Base-by-base conservation (phyloP, 2,329 filamentous ascomycete genomes). In the Ascomycota sp. region DNA sequence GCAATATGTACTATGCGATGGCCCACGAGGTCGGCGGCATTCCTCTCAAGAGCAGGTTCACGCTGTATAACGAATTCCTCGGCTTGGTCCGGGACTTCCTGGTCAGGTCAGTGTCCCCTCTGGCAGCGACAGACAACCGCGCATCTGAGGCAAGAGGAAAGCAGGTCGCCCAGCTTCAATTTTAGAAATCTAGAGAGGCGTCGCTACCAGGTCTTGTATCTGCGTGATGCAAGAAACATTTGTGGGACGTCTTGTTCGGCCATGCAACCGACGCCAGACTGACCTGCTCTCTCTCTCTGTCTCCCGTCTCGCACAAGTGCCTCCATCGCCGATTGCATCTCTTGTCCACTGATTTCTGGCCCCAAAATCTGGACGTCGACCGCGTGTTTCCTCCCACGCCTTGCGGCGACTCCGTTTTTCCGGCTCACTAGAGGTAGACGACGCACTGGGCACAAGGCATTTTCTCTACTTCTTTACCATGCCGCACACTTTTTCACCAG, bases 381-480 rank as follows among this genome's bases (percentile, higher is more conserved):
- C 35, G 39, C 8, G 43, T 51, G 25, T 34, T 49, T 36, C 38
- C 3, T 12, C 24, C 4, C 10, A 4, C 5, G 7, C 15, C 9
- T 20, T 27, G 21, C 20, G 15, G 7, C 9, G 8, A 4, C 23
- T 33, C 29, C 17, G 8, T 27, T 19, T 11, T 11, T 4, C 15
- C n/a, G 25, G 17, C 29, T 38, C 32, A 38, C 35, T 32, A 15
- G 27, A 19, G 20, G 20, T 35, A 70, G 64, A 51, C 50, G 29
- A 47, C 55, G 4, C 68, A 74, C 40, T 75, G 69, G 69, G 65
- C 68, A 5, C 60, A 70, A 38, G 57, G 64, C 25, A 68, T 74
- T 17, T 73, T 74, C 37, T 62, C 63, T 1, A 51, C 61, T 13
- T 61, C 63, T 0, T 47, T 68, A 24, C 56, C 65, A 1, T 59